These are phyloP conservation scores for Erigeron philadelphicus DNA, from an alignment of 140 eudicot species.

Conservation along the genomic window DNA sequence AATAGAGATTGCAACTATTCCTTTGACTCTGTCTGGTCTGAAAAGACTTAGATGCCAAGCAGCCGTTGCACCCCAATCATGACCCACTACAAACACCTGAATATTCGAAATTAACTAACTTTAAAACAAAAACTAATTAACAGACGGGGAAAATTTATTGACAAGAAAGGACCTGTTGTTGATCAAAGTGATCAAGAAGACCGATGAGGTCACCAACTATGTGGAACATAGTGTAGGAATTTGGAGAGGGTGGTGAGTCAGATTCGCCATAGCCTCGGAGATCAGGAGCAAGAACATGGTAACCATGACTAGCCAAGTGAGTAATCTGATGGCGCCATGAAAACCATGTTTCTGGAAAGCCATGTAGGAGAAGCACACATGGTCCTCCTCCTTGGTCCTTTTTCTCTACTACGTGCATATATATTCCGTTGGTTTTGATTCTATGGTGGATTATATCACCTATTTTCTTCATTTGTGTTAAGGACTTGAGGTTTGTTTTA, in stretches of 20 bases:
- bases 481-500: slow-evolving; percentile 11
- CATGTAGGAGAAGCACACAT: slow-evolving; percentile 53
- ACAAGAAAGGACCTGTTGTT: slow-evolving; percentile 34
- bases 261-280: slow-evolving; percentile 61
- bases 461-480: slow-evolving; percentile 20
- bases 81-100: slow-evolving; percentile 20
- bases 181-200: slow-evolving; percentile 51
- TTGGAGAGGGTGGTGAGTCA: slow-evolving; percentile 39
- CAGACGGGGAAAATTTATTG: not conserved
- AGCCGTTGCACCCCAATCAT: slow-evolving; percentile 35
- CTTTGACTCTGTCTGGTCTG: slow-evolving; percentile 58
- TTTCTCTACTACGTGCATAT: slow-evolving; percentile 55
- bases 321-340: slow-evolving; percentile 62
- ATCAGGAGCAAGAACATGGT: slow-evolving; percentile 62
- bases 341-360: slow-evolving; percentile 58
- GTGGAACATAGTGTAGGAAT: slow-evolving; percentile 55
- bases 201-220: slow-evolving; percentile 55
- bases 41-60: slow-evolving; percentile 60
- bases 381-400: slow-evolving; percentile 38
- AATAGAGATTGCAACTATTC: slow-evolving; percentile 35
- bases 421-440: slow-evolving; percentile 52
- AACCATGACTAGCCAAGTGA: slow-evolving; percentile 45
- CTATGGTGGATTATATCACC: slow-evolving; percentile 36
- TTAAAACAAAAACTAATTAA: not conserved
- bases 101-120: not conserved